Evolutionary conservation across 306 rosid genomes (phyloP), one percentile per base, ranked within the genome.

Genomic region (Pyrus betulifolia): DNA sequence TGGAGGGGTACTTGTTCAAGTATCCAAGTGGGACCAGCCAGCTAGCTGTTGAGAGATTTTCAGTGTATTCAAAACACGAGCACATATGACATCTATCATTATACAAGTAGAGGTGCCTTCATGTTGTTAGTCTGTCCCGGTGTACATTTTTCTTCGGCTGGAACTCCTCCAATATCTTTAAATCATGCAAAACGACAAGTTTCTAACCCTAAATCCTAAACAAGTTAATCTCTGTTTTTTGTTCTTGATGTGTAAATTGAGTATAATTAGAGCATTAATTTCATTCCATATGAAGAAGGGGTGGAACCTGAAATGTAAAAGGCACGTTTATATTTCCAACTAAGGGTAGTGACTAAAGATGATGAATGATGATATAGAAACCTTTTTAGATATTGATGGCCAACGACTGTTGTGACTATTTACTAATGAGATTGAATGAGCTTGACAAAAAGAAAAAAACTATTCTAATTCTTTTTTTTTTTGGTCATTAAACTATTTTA

Each of bases 21-120:
- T 63, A 70, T 84, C 82, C 80, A 74, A 74, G 83, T 75, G 78
- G 78, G 84, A 58, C 86, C 66, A 11, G 27, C 81, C 84, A 88
- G 87, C 88, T 88, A 89, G 81, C 85, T 40, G 68, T 38, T 38
- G 42, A 38, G 42, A 38, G 10, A 7, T 7, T 38, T 38, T 38
- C 2, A 38, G 7, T 38, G 2, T 38, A 0, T 1, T 2, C 42
- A 38, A 0, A 38, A 38, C 42, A 38, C 10, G 42, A 38, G 42
- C 42, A 38, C 42, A 38, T 38, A 38, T 2, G 10, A 0, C 10
- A 38, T 38, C 7, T 38, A 5, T 38, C 10, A 38, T 38, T 38
- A 38, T 38, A 38, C 10, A 35, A 35, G 42, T 38, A 38, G 10
- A 38, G 9, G 40, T 72, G 72, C 23, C 76, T 74, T 70, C 67